Conservation (phyloP, 2,329 filamentous ascomycete species). For the Beauveria bassiana region DNA sequence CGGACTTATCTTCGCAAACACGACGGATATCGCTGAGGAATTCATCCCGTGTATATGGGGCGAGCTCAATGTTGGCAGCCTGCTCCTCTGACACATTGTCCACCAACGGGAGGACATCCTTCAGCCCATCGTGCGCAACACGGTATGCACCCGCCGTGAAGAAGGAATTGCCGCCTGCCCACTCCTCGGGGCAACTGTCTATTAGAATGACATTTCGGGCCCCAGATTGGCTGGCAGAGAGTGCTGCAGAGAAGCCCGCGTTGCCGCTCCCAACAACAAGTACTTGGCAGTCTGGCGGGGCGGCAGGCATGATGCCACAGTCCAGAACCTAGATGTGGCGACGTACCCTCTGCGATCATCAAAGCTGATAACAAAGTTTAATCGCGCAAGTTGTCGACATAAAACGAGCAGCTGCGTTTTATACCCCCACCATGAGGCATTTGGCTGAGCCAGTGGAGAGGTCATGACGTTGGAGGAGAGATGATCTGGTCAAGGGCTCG, state of each 20-base stretch:
- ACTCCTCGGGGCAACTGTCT: conserved; percentile 50
- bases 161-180: conserved; percentile 56
- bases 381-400: background rate
- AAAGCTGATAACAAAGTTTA: background rate
- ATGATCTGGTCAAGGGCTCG: background rate
- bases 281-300: conserved; percentile 22
- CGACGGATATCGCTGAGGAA: conserved; percentile 50
- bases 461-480: background rate
- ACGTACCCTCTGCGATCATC: background rate
- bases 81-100: conserved; percentile 45
- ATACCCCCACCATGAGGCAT: background rate
- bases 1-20: conserved; percentile 46
- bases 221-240: conserved; percentile 44
- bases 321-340: background rate
- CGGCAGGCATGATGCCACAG: background rate
- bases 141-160: conserved; percentile 61
- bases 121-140: conserved; percentile 45
- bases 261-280: conserved; percentile 57
- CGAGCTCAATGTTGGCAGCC: conserved; percentile 46
- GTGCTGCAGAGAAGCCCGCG: conserved; percentile 54
- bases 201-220: conserved; percentile 42
- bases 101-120: conserved; percentile 52
- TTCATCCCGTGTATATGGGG: conserved; percentile 44
- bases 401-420: background rate
- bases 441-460: background rate